A percentile compares a stretch with the other conserved stretches of the same genome.
Evolutionary conservation across 2,329 filamentous ascomycete species (phyloP).

Genomic region (Thyridium curvatum): DNA sequence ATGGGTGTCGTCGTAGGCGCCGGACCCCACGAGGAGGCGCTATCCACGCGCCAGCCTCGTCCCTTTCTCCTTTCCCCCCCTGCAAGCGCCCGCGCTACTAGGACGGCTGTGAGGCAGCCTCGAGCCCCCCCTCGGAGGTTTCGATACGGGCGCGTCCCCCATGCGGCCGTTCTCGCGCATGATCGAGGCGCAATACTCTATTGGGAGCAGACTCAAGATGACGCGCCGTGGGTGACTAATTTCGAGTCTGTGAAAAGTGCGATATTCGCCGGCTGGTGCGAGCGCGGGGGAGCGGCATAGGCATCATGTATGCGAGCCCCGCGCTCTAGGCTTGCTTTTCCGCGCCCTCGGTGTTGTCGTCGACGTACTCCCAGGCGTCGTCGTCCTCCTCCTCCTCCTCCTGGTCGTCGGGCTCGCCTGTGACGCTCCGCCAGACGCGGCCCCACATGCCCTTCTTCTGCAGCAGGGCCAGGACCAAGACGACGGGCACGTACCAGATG

Average conservation of each 20-base stretch:
- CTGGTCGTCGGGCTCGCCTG: slow-evolving; percentile 51
- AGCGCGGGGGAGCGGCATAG: slow-evolving; percentile 2
- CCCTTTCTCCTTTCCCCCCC: slow-evolving; percentile 2
- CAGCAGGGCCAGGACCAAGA: slow-evolving; percentile 80
- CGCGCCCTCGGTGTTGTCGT: slow-evolving; percentile 40
- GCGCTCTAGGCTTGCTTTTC: slow-evolving; percentile 3
- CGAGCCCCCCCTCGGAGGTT: slow-evolving; percentile 1
- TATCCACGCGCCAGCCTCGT: slow-evolving; percentile 2
- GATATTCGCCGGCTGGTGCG: slow-evolving; percentile 2
- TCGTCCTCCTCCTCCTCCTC: slow-evolving; percentile 42
- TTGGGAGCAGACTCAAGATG: slow-evolving; percentile 2
- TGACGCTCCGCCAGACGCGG: slow-evolving; percentile 63
- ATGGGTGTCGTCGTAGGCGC: slow-evolving; percentile 1
- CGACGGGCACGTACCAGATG: slow-evolving; percentile 86
- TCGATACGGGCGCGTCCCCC: slow-evolving; percentile 2
- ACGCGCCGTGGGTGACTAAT: slow-evolving; percentile 2
- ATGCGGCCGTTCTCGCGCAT: slow-evolving; percentile 2
- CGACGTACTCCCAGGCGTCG: slow-evolving; percentile 38
- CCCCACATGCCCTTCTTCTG: slow-evolving; percentile 92
- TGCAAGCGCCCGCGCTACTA: slow-evolving; percentile 2
- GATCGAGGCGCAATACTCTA: slow-evolving; percentile 3
- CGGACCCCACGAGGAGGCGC: slow-evolving; percentile 2
- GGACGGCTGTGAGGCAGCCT: slow-evolving; percentile 2
- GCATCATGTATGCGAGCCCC: slow-evolving; percentile 2
- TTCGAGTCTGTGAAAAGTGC: slow-evolving; percentile 2